Conservation (phyloP, 805 yeast species). For the Candida manassasensis region DNA sequence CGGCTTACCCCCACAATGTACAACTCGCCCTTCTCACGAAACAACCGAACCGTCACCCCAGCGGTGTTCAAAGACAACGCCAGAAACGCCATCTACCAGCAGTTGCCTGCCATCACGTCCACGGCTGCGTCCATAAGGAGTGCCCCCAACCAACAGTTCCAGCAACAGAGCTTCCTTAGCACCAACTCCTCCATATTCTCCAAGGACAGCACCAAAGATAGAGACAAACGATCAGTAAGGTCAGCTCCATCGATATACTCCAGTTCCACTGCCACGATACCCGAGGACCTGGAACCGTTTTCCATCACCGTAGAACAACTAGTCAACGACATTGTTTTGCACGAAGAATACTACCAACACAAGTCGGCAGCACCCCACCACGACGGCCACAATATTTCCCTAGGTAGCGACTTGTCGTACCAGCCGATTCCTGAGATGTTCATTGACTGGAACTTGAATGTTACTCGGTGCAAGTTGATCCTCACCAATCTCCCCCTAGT, state of each 20-base stretch:
- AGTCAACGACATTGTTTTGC: constrained; percentile 37
- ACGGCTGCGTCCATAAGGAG: constrained; percentile 30
- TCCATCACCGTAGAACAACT: constrained; percentile 41
- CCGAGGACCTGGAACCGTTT: constrained; percentile 40
- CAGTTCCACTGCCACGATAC: constrained; percentile 40
- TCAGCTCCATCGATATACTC: constrained; percentile 42
- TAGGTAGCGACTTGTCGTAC: constrained; percentile 37
- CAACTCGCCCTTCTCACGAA: constrained; percentile 25
- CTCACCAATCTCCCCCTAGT: constrained; percentile 35
- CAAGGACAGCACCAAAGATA: constrained; percentile 1
- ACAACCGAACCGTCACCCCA: constrained; percentile 25
- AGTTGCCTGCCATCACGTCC: constrained; percentile 26
- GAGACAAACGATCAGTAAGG: constrained; percentile 32
- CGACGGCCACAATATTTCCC: constrained; percentile 30
- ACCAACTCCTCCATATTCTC: constrained; percentile 32
- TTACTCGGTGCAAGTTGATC: constrained; percentile 44
- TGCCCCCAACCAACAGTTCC: constrained; percentile 13
- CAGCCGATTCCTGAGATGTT: constrained; percentile 38
- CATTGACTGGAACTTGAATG: constrained; percentile 50
- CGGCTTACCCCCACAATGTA: constrained; percentile 17
- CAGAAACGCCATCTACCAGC: constrained; percentile 41
- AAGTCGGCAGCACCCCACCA: constrained; percentile 8
- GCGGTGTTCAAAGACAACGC: constrained; percentile 39
- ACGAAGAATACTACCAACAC: constrained; percentile 26
- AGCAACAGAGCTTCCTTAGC: constrained; percentile 29